Evolutionary conservation across 176 grass and related monocot genomes (phyloP), one percentile per base, ranked within the genome.

Genomic region (Zoysia pacifica): DNA sequence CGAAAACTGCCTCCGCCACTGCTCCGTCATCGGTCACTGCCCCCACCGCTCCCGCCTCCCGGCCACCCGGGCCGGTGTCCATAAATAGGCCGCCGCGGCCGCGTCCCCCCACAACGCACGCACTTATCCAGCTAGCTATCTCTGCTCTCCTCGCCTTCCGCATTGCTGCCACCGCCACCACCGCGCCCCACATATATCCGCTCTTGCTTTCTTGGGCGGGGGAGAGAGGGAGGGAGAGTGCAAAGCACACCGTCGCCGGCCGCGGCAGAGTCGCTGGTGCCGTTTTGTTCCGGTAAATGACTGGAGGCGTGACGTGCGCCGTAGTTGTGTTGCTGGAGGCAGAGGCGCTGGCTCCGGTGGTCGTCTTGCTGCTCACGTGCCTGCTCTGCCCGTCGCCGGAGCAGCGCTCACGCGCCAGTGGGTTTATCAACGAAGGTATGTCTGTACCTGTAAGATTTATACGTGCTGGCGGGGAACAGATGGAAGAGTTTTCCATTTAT

Each of bases 401-500:
- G 69, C 75, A 64, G 83, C 81, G 78, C 38, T 41, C 38, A 18
- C 71, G 77, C 46, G 60, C 78, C 45, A 54, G 75, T 56, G 82
- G 83, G 1, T 83, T 85, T 49, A 93, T 93, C 67, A 84, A 82
- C 59, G 84, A 84, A 90, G 88, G 88, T 93, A 79, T n/a, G 36
- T 20, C 14, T 20, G 7, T 11, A n/a, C 3, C 18, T 15, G 6
- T 40, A 46, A 15, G 10, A 20, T 28, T 28, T 28, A 28, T 38
- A 46, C 45, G 14, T 11, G 56, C 44, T 47, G 55, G 6, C 55
- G 55, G 55, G 4, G 58, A 61, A 19, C 7, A n/a, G 1, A 9
- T 28, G 55, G 40, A 38, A 11, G 6, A 58, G 54, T 58, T 19
- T 58, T 58, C 2, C 28, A 28, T 28, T 28, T 28, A 28, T 28